Conservation (phyloP, 306 rosid species). For the Fagus sylvatica region DNA sequence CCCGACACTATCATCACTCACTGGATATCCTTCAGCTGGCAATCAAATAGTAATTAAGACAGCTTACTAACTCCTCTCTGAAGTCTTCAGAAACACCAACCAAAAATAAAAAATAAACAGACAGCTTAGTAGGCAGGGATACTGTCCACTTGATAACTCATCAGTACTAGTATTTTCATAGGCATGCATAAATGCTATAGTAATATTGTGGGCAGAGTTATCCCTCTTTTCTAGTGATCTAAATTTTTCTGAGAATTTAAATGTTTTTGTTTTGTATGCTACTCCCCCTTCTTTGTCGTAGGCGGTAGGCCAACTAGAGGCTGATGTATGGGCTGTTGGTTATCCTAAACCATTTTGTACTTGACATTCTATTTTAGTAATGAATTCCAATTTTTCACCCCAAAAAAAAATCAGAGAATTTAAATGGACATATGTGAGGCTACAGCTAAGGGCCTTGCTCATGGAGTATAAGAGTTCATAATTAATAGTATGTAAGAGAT, state of each 20-base stretch:
- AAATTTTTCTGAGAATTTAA: background rate
- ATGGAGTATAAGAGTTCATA: background rate
- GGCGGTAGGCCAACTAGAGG: no score
- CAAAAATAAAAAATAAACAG: background rate
- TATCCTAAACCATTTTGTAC: no score
- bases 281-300: no score
- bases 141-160: background rate
- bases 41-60: background rate
- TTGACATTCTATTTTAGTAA: no score
- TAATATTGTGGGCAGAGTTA: background rate
- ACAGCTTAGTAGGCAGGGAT: background rate
- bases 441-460: background rate
- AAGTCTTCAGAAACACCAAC: background rate
- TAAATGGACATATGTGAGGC: background rate
- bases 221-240: background rate
- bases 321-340: no score
- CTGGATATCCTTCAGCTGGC: background rate
- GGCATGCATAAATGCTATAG: background rate
- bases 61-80: background rate
- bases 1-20: background rate
- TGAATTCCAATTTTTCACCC: no score
- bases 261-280: background rate
- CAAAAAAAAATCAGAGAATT: background rate
- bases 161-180: background rate
- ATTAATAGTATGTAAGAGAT: background rate